A percentile compares a stretch with the other conserved stretches of the same genome.
Evolutionary conservation across 495 filamentous ascomycete genomes (phyloP).

Genomic region (Penicillium robsamsonii): DNA sequence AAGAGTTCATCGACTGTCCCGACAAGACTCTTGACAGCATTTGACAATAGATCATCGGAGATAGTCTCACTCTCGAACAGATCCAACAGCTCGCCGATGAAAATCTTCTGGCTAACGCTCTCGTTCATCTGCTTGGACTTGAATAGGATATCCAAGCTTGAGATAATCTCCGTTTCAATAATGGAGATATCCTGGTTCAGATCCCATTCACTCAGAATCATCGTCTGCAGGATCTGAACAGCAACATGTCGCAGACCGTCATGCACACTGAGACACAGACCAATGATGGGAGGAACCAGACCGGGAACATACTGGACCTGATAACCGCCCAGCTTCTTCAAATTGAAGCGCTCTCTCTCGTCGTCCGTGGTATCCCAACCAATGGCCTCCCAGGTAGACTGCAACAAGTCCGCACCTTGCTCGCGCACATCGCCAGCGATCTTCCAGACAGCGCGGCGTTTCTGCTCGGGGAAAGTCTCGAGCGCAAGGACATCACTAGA

Average conservation of each 20-base stretch:
- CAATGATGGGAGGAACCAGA: constrained; percentile 86
- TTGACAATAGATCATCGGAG: constrained; percentile 70
- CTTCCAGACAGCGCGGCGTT: constrained; percentile 94
- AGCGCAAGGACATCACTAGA: constrained; percentile 84
- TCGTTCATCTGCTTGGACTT: constrained; percentile 85
- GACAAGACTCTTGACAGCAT: constrained; percentile 74
- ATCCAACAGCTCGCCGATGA: constrained; percentile 79
- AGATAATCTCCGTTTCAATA: constrained; percentile 95
- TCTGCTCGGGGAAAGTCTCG: constrained; percentile 97
- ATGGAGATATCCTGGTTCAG: constrained; percentile 87
- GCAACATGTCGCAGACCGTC: constrained; percentile 86
- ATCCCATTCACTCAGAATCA: constrained; percentile 99
- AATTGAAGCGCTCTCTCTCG: constrained; percentile 67
- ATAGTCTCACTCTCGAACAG: constrained; percentile 71
- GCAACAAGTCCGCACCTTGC: constrained; percentile 79
- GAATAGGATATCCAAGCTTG: constrained; percentile 88
- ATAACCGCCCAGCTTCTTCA: constrained; percentile 87
- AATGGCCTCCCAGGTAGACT: constrained; percentile 89
- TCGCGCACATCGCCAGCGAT: constrained; percentile 96
- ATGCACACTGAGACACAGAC: constrained; percentile 92
- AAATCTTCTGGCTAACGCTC: constrained; percentile 86
- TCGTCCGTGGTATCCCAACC: constrained; percentile 90
- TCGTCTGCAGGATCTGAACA: constrained; percentile 88
- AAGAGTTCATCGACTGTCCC: constrained; percentile 84
- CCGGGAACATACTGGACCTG: constrained; percentile 98